These are phyloP conservation scores for Schizosaccharomyces japonicus DNA, from an alignment of 805 yeast species.

Conservation along the genomic window DNA sequence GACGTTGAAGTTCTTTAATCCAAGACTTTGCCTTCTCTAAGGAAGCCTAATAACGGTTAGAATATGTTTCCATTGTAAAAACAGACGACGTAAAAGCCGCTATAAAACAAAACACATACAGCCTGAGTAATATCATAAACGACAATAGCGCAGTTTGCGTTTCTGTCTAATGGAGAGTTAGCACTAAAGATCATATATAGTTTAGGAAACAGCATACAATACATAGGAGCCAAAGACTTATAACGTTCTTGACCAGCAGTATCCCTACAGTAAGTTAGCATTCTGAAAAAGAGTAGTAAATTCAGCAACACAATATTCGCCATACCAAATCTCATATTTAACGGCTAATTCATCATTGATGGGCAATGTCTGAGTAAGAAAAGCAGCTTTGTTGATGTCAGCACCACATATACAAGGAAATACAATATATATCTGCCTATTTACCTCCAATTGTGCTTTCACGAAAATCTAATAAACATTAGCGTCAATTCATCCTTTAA, in stretches of 20 bases:
- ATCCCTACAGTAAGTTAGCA: not conserved
- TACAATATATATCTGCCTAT: not conserved
- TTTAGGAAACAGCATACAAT: constrained; percentile 17
- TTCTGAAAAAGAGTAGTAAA: constrained; percentile 4
- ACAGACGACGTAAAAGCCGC: constrained; percentile 1
- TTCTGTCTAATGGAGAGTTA: constrained; percentile 21
- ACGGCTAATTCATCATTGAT: constrained; percentile 13
- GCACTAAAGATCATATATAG: not conserved
- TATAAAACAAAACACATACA: constrained; percentile 8
- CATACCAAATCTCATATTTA: not conserved
- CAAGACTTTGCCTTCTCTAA: constrained; percentile 62
- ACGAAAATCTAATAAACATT: constrained; percentile 22
- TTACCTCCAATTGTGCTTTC: constrained; percentile 71
- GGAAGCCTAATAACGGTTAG: constrained; percentile 23
- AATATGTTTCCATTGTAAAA: not conserved
- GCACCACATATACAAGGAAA: not conserved
- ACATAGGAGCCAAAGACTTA: constrained; percentile 63
- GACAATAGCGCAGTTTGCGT: constrained; percentile 62
- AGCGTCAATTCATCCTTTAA: not conserved
- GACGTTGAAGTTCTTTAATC: constrained; percentile 77
- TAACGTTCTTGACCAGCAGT: constrained; percentile 86
- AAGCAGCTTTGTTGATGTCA: constrained; percentile 41
- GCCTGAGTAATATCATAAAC: constrained; percentile 59
- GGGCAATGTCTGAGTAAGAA: constrained; percentile 54
- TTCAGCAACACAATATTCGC: not conserved